These are phyloP conservation scores for Cytospora piceicola DNA, from an alignment of 2,329 filamentous ascomycete species.

Conservation along the genomic window DNA sequence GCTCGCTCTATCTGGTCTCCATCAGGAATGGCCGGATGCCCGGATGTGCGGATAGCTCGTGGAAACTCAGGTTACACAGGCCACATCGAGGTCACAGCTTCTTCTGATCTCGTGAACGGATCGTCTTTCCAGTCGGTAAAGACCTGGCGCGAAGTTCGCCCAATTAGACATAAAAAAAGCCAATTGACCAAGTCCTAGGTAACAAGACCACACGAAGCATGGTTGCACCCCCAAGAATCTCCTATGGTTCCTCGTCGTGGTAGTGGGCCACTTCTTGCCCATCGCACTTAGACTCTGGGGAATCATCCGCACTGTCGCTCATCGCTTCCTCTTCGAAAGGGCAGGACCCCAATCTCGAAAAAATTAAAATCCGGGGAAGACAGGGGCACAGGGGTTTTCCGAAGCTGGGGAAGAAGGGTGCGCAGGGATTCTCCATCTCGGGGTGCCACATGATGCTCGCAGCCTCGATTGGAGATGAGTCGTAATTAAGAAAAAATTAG, in stretches of 20 bases:
- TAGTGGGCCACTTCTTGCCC: background rate
- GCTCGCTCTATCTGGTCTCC: background rate
- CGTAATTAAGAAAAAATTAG: background rate
- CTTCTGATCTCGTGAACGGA: background rate
- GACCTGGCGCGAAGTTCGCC: background rate
- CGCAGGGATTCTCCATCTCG: conserved; percentile 26
- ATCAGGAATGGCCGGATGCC: background rate
- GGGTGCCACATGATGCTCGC: conserved; percentile 20
- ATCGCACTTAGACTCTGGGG: conserved; percentile 2
- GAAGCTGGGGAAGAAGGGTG: conserved; percentile 10
- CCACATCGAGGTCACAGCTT: conserved; percentile 1
- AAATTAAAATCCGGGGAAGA: conserved; percentile 29
- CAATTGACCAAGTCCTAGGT: background rate
- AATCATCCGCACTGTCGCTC: conserved; percentile 18
- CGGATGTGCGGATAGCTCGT: background rate
- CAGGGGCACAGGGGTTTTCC: conserved; percentile 26
- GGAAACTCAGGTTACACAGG: background rate
- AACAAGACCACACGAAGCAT: background rate
- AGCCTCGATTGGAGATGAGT: conserved; percentile 21
- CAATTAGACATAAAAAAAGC: background rate
- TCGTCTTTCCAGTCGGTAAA: background rate
- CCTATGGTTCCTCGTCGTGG: background rate
- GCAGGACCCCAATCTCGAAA: conserved; percentile 17
- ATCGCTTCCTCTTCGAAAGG: conserved; percentile 19
- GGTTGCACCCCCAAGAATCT: background rate